Evolutionary conservation across 441 rosid genomes (phyloP).

Genomic region (Jatropha podagrica): DNA sequence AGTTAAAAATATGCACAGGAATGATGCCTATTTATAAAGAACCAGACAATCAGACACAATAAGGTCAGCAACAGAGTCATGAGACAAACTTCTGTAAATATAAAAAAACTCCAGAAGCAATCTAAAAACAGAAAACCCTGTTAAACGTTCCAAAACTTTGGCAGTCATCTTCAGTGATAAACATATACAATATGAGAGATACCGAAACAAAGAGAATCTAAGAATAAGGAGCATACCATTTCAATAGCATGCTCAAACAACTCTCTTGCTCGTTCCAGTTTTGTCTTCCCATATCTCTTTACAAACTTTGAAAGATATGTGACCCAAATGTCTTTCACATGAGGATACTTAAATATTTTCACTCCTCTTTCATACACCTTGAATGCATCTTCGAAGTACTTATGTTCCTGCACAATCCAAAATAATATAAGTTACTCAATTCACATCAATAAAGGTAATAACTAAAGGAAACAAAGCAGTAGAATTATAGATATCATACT

Average conservation of each 20-base stretch:
- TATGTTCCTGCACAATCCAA: slow-evolving; percentile 57
- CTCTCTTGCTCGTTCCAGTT: slow-evolving; percentile 91
- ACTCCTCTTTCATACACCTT: slow-evolving; percentile 97
- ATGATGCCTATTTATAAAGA: not conserved
- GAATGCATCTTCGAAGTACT: slow-evolving; percentile 95
- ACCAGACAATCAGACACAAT: not conserved
- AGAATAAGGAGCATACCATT: slow-evolving; percentile 31
- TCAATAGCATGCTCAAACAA: slow-evolving; percentile 91
- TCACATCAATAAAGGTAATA: not conserved
- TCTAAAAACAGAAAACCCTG: slow-evolving; percentile 3
- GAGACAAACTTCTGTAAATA: slow-evolving; percentile 3
- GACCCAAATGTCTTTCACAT: slow-evolving; percentile 92
- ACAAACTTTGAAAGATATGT: slow-evolving; percentile 88
- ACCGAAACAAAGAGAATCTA: not conserved
- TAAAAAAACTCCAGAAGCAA: not conserved
- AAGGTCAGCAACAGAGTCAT: slow-evolving; percentile 1
- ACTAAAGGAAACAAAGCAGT: not conserved
- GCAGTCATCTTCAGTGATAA: slow-evolving; percentile 9
- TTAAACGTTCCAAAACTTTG: not conserved
- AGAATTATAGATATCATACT: slow-evolving; percentile 31
- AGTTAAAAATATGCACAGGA: not conserved
- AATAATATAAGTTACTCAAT: slow-evolving; percentile 12
- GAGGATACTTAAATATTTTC: slow-evolving; percentile 92
- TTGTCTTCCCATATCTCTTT: slow-evolving; percentile 79
- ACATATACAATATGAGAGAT: not conserved